Conservation (phyloP, 2,329 filamentous ascomycete species). For the Pleurostoma richardsiae region DNA sequence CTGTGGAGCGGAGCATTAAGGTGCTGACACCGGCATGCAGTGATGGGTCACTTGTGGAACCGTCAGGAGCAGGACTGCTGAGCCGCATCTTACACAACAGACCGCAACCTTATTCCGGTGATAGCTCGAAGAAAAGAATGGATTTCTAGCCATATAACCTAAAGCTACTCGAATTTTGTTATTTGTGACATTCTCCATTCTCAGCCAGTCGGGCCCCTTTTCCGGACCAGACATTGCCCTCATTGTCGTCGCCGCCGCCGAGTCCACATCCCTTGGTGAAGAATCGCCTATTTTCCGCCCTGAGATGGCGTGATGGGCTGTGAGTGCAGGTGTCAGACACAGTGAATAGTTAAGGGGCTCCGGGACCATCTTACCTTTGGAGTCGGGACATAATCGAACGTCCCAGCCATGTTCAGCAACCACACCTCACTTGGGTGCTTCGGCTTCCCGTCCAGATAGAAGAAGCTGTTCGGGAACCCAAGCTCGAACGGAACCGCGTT, state of each 20-base stretch:
- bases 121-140: no score
- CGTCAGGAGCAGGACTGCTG: no score
- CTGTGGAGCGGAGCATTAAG: no score
- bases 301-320: slow-evolving; percentile 35
- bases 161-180: no score
- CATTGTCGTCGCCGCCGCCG: background rate
- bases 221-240: no score
- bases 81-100: no score
- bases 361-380: slow-evolving; percentile 3
- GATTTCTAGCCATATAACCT: no score
- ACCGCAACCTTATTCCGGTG: no score
- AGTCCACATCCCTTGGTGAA: slow-evolving; percentile 6
- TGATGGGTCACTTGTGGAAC: no score
- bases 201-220: no score
- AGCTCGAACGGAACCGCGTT: slow-evolving; percentile 54
- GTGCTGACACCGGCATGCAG: no score
- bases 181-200: no score
- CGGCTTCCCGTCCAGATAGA: slow-evolving; percentile 36
- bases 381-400: slow-evolving; percentile 44
- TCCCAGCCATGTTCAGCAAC: slow-evolving; percentile 39
- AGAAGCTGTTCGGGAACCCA: slow-evolving; percentile 62
- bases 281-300: slow-evolving; percentile 34
- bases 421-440: slow-evolving; percentile 34
- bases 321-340: slow-evolving; percentile 16
- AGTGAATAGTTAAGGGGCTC: slow-evolving; percentile 11